A percentile compares a stretch with the other conserved stretches of the same genome.
Conservation (phyloP, 371 early-diverging fungal species). For the Actinomortierella ambigua region DNA sequence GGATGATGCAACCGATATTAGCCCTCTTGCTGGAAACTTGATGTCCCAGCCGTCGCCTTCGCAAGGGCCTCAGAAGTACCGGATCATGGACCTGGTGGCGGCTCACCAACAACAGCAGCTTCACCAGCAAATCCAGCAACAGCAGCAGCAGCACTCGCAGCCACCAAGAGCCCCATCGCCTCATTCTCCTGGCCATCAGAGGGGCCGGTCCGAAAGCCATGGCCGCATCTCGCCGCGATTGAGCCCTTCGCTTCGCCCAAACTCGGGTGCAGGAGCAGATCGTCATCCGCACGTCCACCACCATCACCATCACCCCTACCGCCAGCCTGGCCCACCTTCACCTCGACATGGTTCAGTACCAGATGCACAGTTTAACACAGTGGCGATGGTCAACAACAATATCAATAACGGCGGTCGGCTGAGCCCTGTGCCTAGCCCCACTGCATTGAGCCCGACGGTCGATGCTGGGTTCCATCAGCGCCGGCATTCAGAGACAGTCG, state of each 20-base stretch:
- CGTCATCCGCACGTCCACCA: slow-evolving; percentile 8
- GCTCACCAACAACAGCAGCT: slow-evolving; percentile 34
- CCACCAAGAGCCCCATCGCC: slow-evolving; percentile 13
- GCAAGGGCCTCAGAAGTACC: slow-evolving; percentile 37
- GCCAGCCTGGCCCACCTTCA: background rate
- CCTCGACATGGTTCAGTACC: too few species aligned
- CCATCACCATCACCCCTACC: slow-evolving; percentile 7
- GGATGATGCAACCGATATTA: too few species aligned
- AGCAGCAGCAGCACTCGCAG: slow-evolving; percentile 16
- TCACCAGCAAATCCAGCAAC: slow-evolving; percentile 2
- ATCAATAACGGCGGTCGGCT: too few species aligned
- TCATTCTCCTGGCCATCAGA: too few species aligned
- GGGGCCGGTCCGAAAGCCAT: too few species aligned
- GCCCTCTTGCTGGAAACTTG: background rate
- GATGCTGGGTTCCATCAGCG: slow-evolving; percentile 21
- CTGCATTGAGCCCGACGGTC: slow-evolving; percentile 24
- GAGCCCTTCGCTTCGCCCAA: too few species aligned
- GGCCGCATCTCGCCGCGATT: too few species aligned
- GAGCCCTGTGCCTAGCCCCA: slow-evolving; percentile 16
- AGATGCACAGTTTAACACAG: too few species aligned
- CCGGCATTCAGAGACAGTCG: slow-evolving; percentile 21
- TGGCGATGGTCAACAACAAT: too few species aligned
- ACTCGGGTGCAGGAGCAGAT: background rate
- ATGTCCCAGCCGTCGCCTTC: slow-evolving; percentile 17
- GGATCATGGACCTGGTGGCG: slow-evolving; percentile 41